Conservation (phyloP, 1,284 basidiomycete genomes). For the Sanghuangporus sanghuang region DNA sequence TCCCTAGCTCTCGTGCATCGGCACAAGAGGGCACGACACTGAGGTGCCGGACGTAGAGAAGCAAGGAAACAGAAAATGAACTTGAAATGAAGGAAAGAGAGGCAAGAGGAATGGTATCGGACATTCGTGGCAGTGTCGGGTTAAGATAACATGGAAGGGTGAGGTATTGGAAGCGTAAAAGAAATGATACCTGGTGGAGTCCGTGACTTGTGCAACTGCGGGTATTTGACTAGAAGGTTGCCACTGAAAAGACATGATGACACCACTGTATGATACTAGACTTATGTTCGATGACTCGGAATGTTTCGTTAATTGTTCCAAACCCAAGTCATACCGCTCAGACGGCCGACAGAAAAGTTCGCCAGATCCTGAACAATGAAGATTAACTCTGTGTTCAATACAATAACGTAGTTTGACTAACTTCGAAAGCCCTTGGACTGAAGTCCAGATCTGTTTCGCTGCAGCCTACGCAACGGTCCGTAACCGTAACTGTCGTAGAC, state of each 20-base stretch:
- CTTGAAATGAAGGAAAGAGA: not conserved
- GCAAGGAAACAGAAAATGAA: not conserved
- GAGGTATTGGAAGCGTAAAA: not conserved
- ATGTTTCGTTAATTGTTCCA: slow-evolving; percentile 1
- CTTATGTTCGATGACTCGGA: not conserved
- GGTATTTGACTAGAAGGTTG: not conserved
- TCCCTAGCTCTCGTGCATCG: slow-evolving; percentile 14
- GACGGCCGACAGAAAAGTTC: slow-evolving; percentile 24
- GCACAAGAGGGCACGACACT: slow-evolving; percentile 12
- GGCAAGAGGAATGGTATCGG: not conserved
- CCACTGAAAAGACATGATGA: not conserved
- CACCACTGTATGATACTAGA: not conserved
- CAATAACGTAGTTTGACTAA: not conserved
- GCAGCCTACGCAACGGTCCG: slow-evolving; percentile 40
- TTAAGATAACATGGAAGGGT: not conserved
- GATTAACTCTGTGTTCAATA: not conserved
- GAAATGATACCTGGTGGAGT: not conserved
- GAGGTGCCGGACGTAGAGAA: slow-evolving; percentile 5
- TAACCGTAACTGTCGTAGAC: slow-evolving; percentile 33
- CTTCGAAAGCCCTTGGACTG: slow-evolving; percentile 33
- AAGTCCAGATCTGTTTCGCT: slow-evolving; percentile 36
- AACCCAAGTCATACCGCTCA: slow-evolving; percentile 20
- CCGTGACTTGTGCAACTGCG: slow-evolving; percentile 1
- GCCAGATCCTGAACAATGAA: slow-evolving; percentile 26
- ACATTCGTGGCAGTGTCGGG: not conserved